These are phyloP conservation scores for Allomyces macrogynus DNA, from an alignment of 192 early-diverging fungal species.

Conservation along the genomic window DNA sequence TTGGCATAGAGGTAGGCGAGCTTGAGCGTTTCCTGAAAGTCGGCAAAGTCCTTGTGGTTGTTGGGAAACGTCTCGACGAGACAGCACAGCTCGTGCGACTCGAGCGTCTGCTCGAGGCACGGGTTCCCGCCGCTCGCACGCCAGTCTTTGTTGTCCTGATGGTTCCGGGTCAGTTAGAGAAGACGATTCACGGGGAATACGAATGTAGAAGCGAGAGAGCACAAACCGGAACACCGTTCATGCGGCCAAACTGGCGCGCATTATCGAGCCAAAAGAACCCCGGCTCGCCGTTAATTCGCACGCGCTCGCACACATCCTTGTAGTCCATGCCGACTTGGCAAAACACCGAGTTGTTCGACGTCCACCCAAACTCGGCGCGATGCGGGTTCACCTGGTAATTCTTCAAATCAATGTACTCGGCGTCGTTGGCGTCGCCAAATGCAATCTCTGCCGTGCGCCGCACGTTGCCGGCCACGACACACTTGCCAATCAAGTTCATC, in stretches of 20 bases:
- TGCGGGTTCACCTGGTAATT: conserved; percentile 25
- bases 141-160: conserved; percentile 9
- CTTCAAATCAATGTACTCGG: conserved; percentile 25
- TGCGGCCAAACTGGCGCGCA: conserved; percentile 14
- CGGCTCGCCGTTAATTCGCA: conserved; percentile 20
- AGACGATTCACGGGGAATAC: too few relatives aligned
- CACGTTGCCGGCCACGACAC: conserved; percentile 26
- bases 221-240: conserved; percentile 9
- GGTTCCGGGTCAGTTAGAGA: neutral
- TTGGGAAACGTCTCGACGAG: conserved; percentile 22
- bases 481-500: conserved; percentile 28
- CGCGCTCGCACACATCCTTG: conserved; percentile 8
- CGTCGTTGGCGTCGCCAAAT: conserved; percentile 18
- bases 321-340: conserved; percentile 21
- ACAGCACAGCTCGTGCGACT: conserved; percentile 24
- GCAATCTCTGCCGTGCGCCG: conserved; percentile 29
- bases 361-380: conserved; percentile 21
- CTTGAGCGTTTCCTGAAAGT: conserved; percentile 20
- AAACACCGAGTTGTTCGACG: conserved; percentile 28
- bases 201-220: too few relatives aligned
- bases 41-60: conserved; percentile 13
- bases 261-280: conserved; percentile 27
- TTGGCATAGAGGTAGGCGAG: conserved; percentile 25
- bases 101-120: conserved; percentile 23
- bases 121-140: conserved; percentile 21